These are phyloP conservation scores for Capniomyces stellatus DNA, from an alignment of 371 early-diverging fungal species.

Conservation along the genomic window DNA sequence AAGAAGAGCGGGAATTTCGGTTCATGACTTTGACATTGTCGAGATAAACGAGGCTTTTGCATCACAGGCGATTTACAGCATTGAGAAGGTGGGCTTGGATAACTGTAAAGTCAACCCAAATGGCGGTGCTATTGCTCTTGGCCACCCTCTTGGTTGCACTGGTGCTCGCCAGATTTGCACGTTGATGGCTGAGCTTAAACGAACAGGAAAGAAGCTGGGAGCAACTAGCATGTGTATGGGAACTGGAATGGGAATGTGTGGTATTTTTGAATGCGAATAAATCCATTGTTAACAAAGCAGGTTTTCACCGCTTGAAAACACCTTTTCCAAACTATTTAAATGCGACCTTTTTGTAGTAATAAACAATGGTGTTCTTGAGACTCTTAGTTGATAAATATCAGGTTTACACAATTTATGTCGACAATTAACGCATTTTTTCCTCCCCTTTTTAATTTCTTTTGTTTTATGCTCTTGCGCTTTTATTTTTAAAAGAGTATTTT, in stretches of 20 bases:
- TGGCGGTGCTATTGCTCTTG: slow-evolving; percentile 97
- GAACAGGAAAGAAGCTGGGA: slow-evolving; percentile 70
- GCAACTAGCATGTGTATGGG: slow-evolving; percentile 92
- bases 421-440: no score
- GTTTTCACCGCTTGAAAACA: no score
- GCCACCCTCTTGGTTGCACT: slow-evolving; percentile 80
- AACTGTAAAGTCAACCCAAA: slow-evolving; percentile 88
- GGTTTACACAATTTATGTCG: no score
- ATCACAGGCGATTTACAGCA: slow-evolving; percentile 85
- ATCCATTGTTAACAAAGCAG: neutral
- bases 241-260: slow-evolving; percentile 92
- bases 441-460: no score
- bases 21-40: slow-evolving; percentile 61
- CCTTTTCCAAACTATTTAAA: no score
- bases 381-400: no score
- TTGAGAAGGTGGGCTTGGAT: slow-evolving; percentile 68
- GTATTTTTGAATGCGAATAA: slow-evolving; percentile 71
- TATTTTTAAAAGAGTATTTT: no score
- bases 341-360: no score
- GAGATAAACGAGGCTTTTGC: slow-evolving; percentile 98
- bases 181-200: slow-evolving; percentile 76
- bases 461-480: no score
- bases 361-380: no score
- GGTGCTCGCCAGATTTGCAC: slow-evolving; percentile 96
- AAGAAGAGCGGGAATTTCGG: slow-evolving; percentile 55